Evolutionary conservation across 371 early-diverging fungal species (phyloP), one percentile per base, ranked within the genome.

Genomic region (Chytridium lagenaria): DNA sequence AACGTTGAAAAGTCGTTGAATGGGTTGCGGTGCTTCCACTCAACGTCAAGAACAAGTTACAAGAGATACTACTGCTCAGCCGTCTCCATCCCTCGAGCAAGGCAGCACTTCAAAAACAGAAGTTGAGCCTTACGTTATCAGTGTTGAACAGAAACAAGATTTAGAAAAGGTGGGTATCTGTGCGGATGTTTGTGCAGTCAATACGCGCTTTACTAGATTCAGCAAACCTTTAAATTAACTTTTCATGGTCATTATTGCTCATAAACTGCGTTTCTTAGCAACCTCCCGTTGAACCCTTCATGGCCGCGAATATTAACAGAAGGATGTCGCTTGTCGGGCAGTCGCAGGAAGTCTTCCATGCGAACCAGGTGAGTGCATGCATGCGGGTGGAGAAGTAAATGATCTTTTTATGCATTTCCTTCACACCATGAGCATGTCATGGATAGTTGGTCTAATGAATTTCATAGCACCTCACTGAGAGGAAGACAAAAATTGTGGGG

Each of bases 401-500:
- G 10, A n/a, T 39, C 50, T n/a, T 50, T 49, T 19, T 31, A 1
- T 33, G 10, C 37, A 26, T 28, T 55, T 31, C n/a, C 10, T 28
- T 26, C 57, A 1, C 16, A 19, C 19, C 16, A 16, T 16, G 26
- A 2, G 1, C 51, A 2, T 28, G 31, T 57, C 19, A 22, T 55
- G n/a, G n/a, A n/a, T n/a, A n/a, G n/a, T n/a, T n/a, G n/a, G n/a
- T n/a, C n/a, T n/a, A n/a, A n/a, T n/a, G n/a, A n/a, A n/a, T 38
- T 34, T 15, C 44, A 7, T 23, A 52, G 55, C 12, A 52, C 55
- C 12, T n/a, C 5, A 5, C 55, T 23, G 55, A 52, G 55, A 10
- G 55, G 5, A 52, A 52, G 55, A 52, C 55, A 12, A 52, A 82
- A 64, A 80, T 82, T 26, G 83, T 80, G 31, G 83, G 68, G 2